A percentile compares a stretch with the other conserved stretches of the same genome.
phyloP scores from a whole-genome alignment of 2,329 filamentous ascomycete species.

The Neonectria hederae region DNA sequence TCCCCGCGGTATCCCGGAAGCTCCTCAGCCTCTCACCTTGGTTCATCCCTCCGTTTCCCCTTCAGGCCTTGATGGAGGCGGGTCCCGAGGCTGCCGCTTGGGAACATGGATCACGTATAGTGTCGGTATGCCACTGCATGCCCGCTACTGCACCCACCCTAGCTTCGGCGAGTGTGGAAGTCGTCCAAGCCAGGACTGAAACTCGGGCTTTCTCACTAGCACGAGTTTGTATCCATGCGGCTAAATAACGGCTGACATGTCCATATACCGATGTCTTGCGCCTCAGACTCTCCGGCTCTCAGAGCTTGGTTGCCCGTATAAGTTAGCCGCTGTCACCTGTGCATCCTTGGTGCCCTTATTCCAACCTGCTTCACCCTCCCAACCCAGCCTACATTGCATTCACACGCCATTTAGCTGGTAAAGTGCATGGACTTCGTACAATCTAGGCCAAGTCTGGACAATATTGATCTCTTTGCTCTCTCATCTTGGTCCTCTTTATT shows the following conservation, averaged over 20 bases:
- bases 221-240: slow-evolving; percentile 13
- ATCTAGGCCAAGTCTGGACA: neutral
- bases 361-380: slow-evolving; percentile 10
- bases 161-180: slow-evolving; percentile 9
- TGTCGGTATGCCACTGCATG: neutral
- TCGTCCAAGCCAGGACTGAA: neutral
- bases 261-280: slow-evolving; percentile 6
- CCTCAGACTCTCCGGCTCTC: neutral
- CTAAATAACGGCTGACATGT: slow-evolving; percentile 20
- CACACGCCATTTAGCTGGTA: neutral
- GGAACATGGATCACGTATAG: neutral
- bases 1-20: slow-evolving; percentile 22
- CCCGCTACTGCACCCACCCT: slow-evolving; percentile 24
- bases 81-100: slow-evolving; percentile 5
- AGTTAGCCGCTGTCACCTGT: slow-evolving; percentile 24
- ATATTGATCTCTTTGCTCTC: neutral
- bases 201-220: slow-evolving; percentile 13
- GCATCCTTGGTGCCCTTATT: neutral
- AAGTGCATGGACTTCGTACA: neutral
- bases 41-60: slow-evolving; percentile 1
- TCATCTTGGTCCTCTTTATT: neutral
- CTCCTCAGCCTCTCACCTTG: slow-evolving; percentile 7
- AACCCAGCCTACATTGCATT: neutral
- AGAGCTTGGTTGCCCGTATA: slow-evolving; percentile 24
- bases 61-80: neutral